Conservation (phyloP, 2,329 filamentous ascomycete genomes). For the Microcyclospora pomicola region DNA sequence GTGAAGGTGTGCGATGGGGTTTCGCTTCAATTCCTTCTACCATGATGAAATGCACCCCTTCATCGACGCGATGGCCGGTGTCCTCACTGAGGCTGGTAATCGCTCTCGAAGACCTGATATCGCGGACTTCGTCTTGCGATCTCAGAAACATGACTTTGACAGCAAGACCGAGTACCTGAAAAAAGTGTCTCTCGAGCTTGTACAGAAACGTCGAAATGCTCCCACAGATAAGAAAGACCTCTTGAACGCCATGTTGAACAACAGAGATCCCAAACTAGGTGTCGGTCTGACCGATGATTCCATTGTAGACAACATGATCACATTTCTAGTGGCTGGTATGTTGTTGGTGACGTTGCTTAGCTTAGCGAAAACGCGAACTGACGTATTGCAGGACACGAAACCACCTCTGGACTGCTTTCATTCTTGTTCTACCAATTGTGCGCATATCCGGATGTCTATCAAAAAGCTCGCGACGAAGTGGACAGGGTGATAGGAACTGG, state of each 20-base stretch:
- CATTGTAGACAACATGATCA: slow-evolving; percentile 54
- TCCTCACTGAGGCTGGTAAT: slow-evolving; percentile 38
- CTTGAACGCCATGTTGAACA: slow-evolving; percentile 54
- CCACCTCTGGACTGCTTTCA: slow-evolving; percentile 52
- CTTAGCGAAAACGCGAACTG: neutral
- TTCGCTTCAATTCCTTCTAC: slow-evolving; percentile 60
- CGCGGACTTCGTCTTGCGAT: slow-evolving; percentile 29
- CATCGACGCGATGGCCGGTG: slow-evolving; percentile 51
- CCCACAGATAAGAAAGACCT: slow-evolving; percentile 50
- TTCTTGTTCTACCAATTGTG: slow-evolving; percentile 53
- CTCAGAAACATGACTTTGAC: slow-evolving; percentile 18
- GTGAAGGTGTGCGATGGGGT: slow-evolving; percentile 26
- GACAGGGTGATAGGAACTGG: slow-evolving; percentile 49
- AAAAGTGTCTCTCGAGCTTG: slow-evolving; percentile 44
- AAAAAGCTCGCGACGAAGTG: slow-evolving; percentile 52
- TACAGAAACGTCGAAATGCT: slow-evolving; percentile 43
- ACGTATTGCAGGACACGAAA: slow-evolving; percentile 44
- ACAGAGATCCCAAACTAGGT: slow-evolving; percentile 53
- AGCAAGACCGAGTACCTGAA: slow-evolving; percentile 43
- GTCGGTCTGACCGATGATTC: slow-evolving; percentile 47
- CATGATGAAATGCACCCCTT: slow-evolving; percentile 56
- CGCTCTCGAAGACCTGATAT: slow-evolving; percentile 37
- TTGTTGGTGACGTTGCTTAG: too few species aligned
- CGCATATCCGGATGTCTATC: slow-evolving; percentile 46
- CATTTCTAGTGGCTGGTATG: slow-evolving; percentile 47